phyloP scores from a whole-genome alignment of 176 grass and related monocot species.

The Otatea glauca region DNA sequence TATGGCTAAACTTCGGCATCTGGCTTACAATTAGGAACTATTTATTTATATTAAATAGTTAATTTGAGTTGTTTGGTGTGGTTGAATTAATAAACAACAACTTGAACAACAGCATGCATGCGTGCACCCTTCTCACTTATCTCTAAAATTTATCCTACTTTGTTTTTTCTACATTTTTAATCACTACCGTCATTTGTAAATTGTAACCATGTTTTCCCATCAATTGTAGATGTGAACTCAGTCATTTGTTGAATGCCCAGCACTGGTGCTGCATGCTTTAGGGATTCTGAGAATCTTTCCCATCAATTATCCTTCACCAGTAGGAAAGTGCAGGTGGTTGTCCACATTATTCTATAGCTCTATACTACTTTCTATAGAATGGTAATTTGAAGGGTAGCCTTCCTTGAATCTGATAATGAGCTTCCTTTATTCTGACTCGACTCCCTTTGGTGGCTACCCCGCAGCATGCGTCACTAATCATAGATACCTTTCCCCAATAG shows the following conservation, averaged over 20 bases:
- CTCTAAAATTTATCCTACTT: neutral
- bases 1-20: neutral
- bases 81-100: neutral
- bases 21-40: neutral
- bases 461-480: neutral
- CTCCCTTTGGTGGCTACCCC: neutral
- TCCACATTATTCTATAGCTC: neutral
- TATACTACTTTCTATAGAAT: neutral
- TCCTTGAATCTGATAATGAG: slow-evolving; percentile 7
- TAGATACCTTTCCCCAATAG: neutral
- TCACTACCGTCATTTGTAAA: neutral
- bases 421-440: slow-evolving; percentile 14
- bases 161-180: neutral
- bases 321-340: neutral
- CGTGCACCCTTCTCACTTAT: neutral
- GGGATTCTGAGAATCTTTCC: neutral
- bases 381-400: neutral
- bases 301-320: slow-evolving; percentile 6
- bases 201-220: neutral
- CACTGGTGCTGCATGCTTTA: neutral
- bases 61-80: neutral
- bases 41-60: neutral
- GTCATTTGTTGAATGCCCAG: neutral
- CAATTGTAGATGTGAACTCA: neutral
- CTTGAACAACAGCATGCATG: neutral